A percentile compares a stretch with the other conserved stretches of the same genome.
phyloP scores from a whole-genome alignment of 2,329 filamentous ascomycete genomes.

The Zopfia rhizophila region DNA sequence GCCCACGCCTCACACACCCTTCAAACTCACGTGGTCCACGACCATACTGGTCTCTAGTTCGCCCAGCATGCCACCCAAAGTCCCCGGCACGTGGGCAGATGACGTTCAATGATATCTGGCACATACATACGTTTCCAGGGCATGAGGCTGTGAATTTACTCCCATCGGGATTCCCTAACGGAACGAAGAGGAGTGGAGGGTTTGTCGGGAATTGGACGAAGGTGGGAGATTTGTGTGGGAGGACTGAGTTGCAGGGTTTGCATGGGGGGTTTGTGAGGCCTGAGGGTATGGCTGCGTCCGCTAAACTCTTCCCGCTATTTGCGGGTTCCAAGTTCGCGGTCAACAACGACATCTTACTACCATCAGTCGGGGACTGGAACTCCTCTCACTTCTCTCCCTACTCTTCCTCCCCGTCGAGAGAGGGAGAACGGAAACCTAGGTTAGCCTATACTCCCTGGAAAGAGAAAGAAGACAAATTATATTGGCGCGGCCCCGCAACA shows the following conservation, averaged over 20 bases:
- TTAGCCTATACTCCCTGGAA: constrained; percentile 50
- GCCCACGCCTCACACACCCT: constrained; percentile 31
- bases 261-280: constrained; percentile 63
- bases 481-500: constrained; percentile 61
- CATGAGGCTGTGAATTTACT: constrained; percentile 51
- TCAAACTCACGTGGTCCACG: constrained; percentile 39
- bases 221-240: constrained; percentile 55
- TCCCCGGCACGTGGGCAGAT: constrained; percentile 43
- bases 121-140: constrained; percentile 38
- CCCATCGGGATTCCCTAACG: constrained; percentile 36
- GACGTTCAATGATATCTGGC: constrained; percentile 50
- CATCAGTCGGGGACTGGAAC: constrained; percentile 56
- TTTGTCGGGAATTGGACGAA: constrained; percentile 60
- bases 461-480: constrained; percentile 51
- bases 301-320: constrained; percentile 61
- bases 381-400: constrained; percentile 35
- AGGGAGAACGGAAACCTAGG: too few relatives aligned
- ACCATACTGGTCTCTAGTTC: constrained; percentile 57
- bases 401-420: too few relatives aligned
- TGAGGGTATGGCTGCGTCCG: constrained; percentile 53
- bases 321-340: constrained; percentile 59
- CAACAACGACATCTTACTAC: constrained; percentile 64
- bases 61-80: constrained; percentile 53
- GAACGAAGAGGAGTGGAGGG: constrained; percentile 54
- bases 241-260: constrained; percentile 56